Percentiles rank a stretch among this genome's conserved stretches.
Conservation (phyloP, 2,329 filamentous ascomycete genomes). For the Ceratocystis huliohia region DNA sequence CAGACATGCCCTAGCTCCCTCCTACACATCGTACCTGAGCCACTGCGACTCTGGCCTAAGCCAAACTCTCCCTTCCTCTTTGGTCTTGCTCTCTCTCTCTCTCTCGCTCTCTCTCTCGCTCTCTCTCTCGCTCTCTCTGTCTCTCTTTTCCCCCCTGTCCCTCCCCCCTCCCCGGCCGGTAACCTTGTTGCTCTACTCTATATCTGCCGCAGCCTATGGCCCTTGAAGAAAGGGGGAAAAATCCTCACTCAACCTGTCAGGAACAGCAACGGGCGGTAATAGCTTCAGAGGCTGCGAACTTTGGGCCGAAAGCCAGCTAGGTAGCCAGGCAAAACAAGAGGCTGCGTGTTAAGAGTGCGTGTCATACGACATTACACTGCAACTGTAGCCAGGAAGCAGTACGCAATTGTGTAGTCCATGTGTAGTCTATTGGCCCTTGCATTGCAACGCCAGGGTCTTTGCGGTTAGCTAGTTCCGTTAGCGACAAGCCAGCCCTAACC, state of each 20-base stretch:
- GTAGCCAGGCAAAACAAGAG: background rate
- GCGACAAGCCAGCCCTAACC: background rate
- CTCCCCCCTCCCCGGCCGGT: too few relatives aligned
- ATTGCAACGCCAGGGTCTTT: background rate
- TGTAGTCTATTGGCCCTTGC: background rate
- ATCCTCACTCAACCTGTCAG: background rate
- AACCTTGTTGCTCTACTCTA: background rate
- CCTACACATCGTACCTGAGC: background rate
- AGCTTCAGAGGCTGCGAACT: background rate
- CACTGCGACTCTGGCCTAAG: background rate
- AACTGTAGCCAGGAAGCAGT: conserved; percentile 2
- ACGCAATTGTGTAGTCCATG: background rate
- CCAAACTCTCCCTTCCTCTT: background rate
- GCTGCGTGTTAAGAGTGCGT: conserved; percentile 5
- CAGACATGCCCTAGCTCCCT: background rate
- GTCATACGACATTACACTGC: conserved; percentile 5
- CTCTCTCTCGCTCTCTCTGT: too few relatives aligned
- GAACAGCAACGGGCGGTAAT: background rate
- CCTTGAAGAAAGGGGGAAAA: background rate
- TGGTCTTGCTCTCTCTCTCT: background rate
- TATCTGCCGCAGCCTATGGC: background rate
- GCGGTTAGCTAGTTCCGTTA: background rate
- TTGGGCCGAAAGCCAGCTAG: background rate
- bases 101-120: background rate
- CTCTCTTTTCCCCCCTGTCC: background rate